Evolutionary conservation across 148 eudicot genomes (phyloP).

Genomic region (Camellia japonica): DNA sequence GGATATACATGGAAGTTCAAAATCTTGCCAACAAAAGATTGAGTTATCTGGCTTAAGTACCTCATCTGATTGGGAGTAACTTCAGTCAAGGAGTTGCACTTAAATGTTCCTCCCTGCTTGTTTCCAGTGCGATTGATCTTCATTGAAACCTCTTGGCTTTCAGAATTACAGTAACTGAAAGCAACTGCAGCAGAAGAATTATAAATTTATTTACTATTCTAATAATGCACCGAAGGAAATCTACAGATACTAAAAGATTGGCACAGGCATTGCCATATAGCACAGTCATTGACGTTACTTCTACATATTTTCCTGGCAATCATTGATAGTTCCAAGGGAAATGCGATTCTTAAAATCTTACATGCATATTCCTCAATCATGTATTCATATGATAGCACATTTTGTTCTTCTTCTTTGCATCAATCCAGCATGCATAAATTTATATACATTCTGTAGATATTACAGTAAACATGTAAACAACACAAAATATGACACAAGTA

Average conservation of each 20-base stretch:
- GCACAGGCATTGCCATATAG: background rate
- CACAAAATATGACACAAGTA: no score
- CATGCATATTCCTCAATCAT: constrained; percentile 94
- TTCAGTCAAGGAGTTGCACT: constrained; percentile 59
- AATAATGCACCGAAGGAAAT: background rate
- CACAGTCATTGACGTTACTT: background rate
- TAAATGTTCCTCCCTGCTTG: constrained; percentile 81
- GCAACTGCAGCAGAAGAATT: constrained; percentile 52
- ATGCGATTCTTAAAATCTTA: constrained; percentile 26
- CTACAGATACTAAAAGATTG: background rate
- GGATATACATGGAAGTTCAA: background rate
- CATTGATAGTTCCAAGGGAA: background rate
- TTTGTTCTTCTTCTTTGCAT: no score
- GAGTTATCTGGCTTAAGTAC: constrained; percentile 31
- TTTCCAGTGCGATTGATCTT: constrained; percentile 71
- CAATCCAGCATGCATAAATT: no score
- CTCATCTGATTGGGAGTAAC: constrained; percentile 91
- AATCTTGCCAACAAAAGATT: background rate
- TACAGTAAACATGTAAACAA: no score
- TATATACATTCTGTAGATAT: no score
- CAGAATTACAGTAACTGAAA: constrained; percentile 68
- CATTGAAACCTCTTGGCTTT: constrained; percentile 87
- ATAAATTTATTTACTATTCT: background rate
- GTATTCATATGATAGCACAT: no score
- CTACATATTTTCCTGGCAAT: background rate